Base-by-base conservation (phyloP, 805 yeast species). In the Kluyveromyces starmeri region DNA sequence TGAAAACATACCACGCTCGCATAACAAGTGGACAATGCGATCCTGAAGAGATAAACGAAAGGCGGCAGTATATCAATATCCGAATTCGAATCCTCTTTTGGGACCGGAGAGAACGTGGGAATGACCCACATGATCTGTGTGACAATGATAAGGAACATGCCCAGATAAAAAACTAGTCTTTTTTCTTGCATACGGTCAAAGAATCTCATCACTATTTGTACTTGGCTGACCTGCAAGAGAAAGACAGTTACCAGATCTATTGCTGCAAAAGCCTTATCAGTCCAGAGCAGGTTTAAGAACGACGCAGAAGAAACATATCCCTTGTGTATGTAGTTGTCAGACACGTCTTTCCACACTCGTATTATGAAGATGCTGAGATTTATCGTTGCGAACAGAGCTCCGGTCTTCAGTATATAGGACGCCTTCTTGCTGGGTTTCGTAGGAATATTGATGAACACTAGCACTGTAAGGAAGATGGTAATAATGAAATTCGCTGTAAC, bases 121-220 rank as follows among this genome's bases (percentile, higher is more conserved):
- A 79, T 65, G 0, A 77, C 83, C 85, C 88, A 81, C 4, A 82
- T 63, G 1, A 71, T 62, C 50, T 82, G 85, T 1, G 85, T 68
- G 5, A 71, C 53, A 1, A 71, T 35, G 2, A 77, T 64, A 4
- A 80, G 57, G 1, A 66, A 39, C 0, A 71, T 58, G 1, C 94
- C 94, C 14, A 72, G 59, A 32, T 70, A 59, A 28, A 82, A 69
- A 5, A 79, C 67, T 21, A 75, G 59, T 36, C 84, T 62, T 47
- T 77, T 78, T 53, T 83, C 94, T 37, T 69, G 70, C 28, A 70
- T 78, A 33, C 94, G 63, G 35, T 73, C 70, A 45, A 81, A 81
- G 19, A 80, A 53, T 35, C 85, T 62, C 71, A 76, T 77, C 4
- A 78, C 65, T 21, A 81, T 75, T 47, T 78, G 83, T 1, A 80